Evolutionary conservation across 1,284 basidiomycete species (phyloP).

Genomic region (Cryptococcus hybrid): DNA sequence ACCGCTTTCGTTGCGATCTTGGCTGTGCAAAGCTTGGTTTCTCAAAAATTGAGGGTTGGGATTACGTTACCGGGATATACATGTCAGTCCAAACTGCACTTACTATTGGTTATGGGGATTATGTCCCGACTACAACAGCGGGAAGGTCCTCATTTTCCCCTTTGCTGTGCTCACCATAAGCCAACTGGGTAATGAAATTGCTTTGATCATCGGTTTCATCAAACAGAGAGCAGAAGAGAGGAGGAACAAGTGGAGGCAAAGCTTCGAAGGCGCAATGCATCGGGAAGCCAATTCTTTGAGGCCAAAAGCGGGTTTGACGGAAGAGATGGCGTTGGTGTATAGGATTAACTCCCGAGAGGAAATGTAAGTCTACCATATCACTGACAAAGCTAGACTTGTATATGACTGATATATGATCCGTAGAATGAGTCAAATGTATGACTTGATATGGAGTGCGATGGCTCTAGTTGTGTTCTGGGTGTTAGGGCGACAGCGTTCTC

Average conservation of each 20-base stretch:
- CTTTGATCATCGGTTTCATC: slow-evolving; percentile 48
- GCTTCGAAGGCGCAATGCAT: slow-evolving; percentile 41
- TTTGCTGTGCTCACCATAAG: slow-evolving; percentile 50
- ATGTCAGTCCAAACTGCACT: slow-evolving; percentile 31
- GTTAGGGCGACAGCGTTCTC: slow-evolving; percentile 42
- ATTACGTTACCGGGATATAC: slow-evolving; percentile 43
- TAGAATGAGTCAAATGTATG: slow-evolving; percentile 44
- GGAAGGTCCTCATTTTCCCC: slow-evolving; percentile 49
- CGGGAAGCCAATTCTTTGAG: slow-evolving; percentile 25
- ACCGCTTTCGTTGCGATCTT: slow-evolving; percentile 47
- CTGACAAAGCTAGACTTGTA: too few species aligned
- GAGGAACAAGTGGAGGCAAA: slow-evolving; percentile 41
- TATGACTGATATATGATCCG: too few species aligned
- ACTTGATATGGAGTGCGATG: slow-evolving; percentile 43
- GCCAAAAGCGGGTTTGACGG: slow-evolving; percentile 37
- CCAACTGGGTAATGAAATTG: slow-evolving; percentile 50
- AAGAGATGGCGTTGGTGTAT: slow-evolving; percentile 48
- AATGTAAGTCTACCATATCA: slow-evolving; percentile 21
- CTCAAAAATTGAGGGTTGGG: slow-evolving; percentile 41
- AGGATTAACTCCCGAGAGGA: slow-evolving; percentile 45
- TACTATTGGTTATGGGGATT: slow-evolving; percentile 51
- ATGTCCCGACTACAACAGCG: slow-evolving; percentile 28
- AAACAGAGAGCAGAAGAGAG: slow-evolving; percentile 29
- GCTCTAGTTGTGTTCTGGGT: slow-evolving; percentile 49
- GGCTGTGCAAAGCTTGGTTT: slow-evolving; percentile 41